A percentile compares a stretch with the other conserved stretches of the same genome.
Evolutionary conservation across 2,329 filamentous ascomycete genomes (phyloP).

Genomic region (Gremmenia infestans): DNA sequence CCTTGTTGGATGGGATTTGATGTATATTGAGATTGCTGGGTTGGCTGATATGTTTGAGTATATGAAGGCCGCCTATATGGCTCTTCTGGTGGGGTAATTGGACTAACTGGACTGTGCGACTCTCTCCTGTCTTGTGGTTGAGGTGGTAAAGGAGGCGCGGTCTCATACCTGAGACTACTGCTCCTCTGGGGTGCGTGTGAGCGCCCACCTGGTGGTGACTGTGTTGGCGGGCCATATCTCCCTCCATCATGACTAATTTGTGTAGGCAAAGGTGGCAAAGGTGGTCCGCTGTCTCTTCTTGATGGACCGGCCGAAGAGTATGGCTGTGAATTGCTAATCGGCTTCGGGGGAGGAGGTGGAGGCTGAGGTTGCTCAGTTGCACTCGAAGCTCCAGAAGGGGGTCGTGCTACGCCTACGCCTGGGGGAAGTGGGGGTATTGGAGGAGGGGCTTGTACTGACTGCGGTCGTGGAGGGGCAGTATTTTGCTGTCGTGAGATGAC

Average conservation of each 20-base stretch:
- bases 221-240: slow-evolving; percentile 21
- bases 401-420: slow-evolving; percentile 54
- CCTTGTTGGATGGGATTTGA: slow-evolving; percentile 12
- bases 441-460: slow-evolving; percentile 46
- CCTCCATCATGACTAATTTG: slow-evolving; percentile 14
- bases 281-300: slow-evolving; percentile 27
- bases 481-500: slow-evolving; percentile 69
- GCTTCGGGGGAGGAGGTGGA: slow-evolving; percentile 32
- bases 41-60: slow-evolving; percentile 21
- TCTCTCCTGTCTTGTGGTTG: slow-evolving; percentile 25
- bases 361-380: slow-evolving; percentile 26
- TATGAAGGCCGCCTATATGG: slow-evolving; percentile 16
- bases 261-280: slow-evolving; percentile 30
- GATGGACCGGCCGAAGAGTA: slow-evolving; percentile 12
- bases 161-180: slow-evolving; percentile 29
- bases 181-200: slow-evolving; percentile 29
- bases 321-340: slow-evolving; percentile 15
- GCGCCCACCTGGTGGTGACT: slow-evolving; percentile 13
- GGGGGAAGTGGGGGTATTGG: slow-evolving; percentile 69
- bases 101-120: slow-evolving; percentile 27
- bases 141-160: slow-evolving; percentile 26
- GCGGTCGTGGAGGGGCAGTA: slow-evolving; percentile 35
- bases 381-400: slow-evolving; percentile 30
- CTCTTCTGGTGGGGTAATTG: slow-evolving; percentile 22
- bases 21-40: slow-evolving; percentile 7